A percentile compares a stretch with the other conserved stretches of the same genome.
phyloP scores from a whole-genome alignment of 768 basidiomycete species.

The Trametes cubensis region DNA sequence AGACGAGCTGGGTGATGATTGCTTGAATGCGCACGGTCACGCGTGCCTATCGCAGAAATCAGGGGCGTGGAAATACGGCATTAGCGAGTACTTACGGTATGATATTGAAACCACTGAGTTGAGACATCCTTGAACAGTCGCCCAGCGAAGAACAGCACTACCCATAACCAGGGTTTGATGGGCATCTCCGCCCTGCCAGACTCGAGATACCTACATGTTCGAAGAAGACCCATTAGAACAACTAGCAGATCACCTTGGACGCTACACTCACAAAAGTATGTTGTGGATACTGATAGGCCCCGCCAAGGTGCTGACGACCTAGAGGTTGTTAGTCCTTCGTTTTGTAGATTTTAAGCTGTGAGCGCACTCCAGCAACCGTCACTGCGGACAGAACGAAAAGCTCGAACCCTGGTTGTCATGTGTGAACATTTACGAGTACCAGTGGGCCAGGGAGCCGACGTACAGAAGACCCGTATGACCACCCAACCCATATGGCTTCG shows the following conservation, averaged over 20 bases:
- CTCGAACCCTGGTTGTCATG: too few relatives aligned
- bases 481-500: slow-evolving; percentile 40
- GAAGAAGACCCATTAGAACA: neutral
- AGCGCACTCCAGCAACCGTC: too few relatives aligned
- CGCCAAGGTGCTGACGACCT: too few relatives aligned
- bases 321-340: too few relatives aligned
- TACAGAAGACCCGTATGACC: neutral
- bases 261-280: too few relatives aligned
- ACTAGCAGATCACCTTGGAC: too few relatives aligned
- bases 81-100: slow-evolving; percentile 29
- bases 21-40: slow-evolving; percentile 52
- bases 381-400: too few relatives aligned
- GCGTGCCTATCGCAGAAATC: slow-evolving; percentile 36
- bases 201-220: slow-evolving; percentile 38
- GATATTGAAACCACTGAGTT: slow-evolving; percentile 46
- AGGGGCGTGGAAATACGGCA: too few relatives aligned
- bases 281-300: too few relatives aligned
- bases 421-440: too few relatives aligned
- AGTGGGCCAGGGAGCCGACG: too few relatives aligned
- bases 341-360: too few relatives aligned
- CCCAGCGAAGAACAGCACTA: slow-evolving; percentile 39
- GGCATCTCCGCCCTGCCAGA: slow-evolving; percentile 38
- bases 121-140: slow-evolving; percentile 40
- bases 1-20: slow-evolving; percentile 54
- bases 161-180: slow-evolving; percentile 53